These are phyloP conservation scores for Ogataea glucozyma DNA, from an alignment of 805 yeast genomes.

Conservation along the genomic window DNA sequence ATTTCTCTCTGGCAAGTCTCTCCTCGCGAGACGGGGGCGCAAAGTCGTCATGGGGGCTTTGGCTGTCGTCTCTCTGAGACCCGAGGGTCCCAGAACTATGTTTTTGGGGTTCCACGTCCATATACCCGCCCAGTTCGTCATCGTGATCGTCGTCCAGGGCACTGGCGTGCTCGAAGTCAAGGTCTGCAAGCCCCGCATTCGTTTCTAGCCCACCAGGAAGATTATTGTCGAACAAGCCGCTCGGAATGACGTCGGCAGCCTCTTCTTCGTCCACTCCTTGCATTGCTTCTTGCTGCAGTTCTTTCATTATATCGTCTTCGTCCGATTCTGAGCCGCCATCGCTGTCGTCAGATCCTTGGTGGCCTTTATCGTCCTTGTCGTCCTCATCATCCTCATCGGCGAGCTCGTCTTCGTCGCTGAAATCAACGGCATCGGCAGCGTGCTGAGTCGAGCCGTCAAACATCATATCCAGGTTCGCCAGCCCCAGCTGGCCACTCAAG, in stretches of 20 bases:
- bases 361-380: constrained; percentile 29
- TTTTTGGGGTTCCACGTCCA: constrained; percentile 12
- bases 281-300: constrained; percentile 39
- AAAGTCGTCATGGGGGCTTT: constrained; percentile 1
- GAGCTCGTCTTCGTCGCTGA: constrained; percentile 90
- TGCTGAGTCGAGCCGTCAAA: constrained; percentile 61
- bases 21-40: constrained; percentile 12
- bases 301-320: constrained; percentile 41
- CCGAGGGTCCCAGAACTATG: too few relatives aligned
- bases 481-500: constrained; percentile 36
- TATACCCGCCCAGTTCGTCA: constrained; percentile 19
- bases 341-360: constrained; percentile 34
- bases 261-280: constrained; percentile 38
- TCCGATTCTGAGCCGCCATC: constrained; percentile 42
- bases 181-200: constrained; percentile 33
- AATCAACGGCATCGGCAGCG: constrained; percentile 91
- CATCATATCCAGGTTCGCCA: constrained; percentile 31
- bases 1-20: constrained; percentile 33
- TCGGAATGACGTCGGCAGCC: constrained; percentile 27
- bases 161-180: constrained; percentile 34
- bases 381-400: constrained; percentile 76
- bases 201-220: constrained; percentile 28
- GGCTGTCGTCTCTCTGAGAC: constrained; percentile 32
- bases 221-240: constrained; percentile 36
- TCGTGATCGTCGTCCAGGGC: constrained; percentile 26